Evolutionary conservation across 257 asterid species (phyloP).

Genomic region (Handroanthus guayacan): DNA sequence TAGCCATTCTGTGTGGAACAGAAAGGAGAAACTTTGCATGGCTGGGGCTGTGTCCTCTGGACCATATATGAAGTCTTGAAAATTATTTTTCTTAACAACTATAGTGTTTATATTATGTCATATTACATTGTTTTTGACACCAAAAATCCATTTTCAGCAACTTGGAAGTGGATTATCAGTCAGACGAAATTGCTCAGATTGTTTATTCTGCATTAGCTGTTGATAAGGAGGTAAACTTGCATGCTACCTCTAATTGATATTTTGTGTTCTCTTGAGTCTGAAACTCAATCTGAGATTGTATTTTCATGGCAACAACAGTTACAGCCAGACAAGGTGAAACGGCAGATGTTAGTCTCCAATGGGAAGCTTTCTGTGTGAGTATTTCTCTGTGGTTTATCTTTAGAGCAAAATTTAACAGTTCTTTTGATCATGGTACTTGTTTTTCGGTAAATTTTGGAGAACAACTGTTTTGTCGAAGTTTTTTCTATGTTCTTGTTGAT

Average conservation of each 20-base stretch:
- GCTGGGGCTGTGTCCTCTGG: neutral
- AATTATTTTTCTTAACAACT: neutral
- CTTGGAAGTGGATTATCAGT: conserved; percentile 79
- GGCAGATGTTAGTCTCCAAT: conserved; percentile 61
- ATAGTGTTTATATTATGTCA: neutral
- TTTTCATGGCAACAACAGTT: conserved; percentile 60
- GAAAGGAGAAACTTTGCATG: neutral
- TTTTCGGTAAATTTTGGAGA: neutral
- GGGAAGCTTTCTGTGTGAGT: conserved; percentile 87
- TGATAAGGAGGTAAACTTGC: conserved; percentile 77
- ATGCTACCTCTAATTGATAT: conserved; percentile 1
- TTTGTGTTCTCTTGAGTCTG: conserved; percentile 25
- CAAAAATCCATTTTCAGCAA: conserved; percentile 51
- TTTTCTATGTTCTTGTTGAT: neutral
- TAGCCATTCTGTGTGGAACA: too few species aligned
- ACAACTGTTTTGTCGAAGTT: neutral
- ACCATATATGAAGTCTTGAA: neutral
- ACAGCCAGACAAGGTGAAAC: conserved; percentile 91
- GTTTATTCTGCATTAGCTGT: conserved; percentile 74
- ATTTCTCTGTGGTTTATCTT: neutral
- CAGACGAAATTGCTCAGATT: conserved; percentile 69
- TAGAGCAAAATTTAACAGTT: conserved; percentile 2
- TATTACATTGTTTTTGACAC: conserved; percentile 7
- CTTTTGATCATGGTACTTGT: neutral
- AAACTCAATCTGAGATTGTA: conserved; percentile 2